Percentiles rank a stretch among this genome's conserved stretches.
Conservation (phyloP, 2,329 filamentous ascomycete species). For the Orbilia blumenaviensis region DNA sequence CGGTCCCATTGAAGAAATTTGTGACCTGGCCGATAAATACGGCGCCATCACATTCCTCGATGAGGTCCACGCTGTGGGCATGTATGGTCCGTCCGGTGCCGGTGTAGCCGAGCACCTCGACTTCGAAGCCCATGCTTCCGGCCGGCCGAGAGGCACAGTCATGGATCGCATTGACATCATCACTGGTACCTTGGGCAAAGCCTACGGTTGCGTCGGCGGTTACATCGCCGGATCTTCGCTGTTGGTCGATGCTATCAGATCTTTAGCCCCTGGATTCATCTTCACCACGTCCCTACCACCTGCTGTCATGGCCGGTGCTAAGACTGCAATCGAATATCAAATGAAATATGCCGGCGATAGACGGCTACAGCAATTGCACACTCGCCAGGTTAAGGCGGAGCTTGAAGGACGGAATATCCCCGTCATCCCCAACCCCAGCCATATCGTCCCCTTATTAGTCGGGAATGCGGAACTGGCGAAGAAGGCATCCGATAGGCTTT, state of each 20-base stretch:
- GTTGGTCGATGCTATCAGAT: constrained; percentile 91
- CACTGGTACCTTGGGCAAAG: constrained; percentile 95
- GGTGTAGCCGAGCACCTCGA: constrained; percentile 98
- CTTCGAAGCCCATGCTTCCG: constrained; percentile 82
- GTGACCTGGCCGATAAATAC: constrained; percentile 95
- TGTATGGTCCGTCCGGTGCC: constrained; percentile 96
- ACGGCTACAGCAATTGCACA: constrained; percentile 93
- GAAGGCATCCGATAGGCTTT: constrained; percentile 87
- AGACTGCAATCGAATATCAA: constrained; percentile 92
- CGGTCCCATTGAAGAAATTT: constrained; percentile 93
- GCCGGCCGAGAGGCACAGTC: constrained; percentile 79
- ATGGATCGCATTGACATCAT: constrained; percentile 99
- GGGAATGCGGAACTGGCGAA: constrained; percentile 94
- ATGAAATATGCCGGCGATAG: constrained; percentile 85
- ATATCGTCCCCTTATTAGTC: constrained; percentile 93
- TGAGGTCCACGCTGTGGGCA: constrained; percentile 97
- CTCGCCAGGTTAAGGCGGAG: constrained; percentile 88
- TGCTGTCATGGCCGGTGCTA: constrained; percentile 94
- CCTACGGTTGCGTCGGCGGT: constrained; percentile 95
- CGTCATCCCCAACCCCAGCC: constrained; percentile 95
- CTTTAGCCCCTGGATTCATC: constrained; percentile 95
- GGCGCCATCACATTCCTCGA: constrained; percentile 97
- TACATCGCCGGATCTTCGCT: constrained; percentile 92
- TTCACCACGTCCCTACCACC: constrained; percentile 97
- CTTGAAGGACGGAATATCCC: constrained; percentile 83